Evolutionary conservation across 164 flowering plant genomes (phyloP).

Genomic region (Taxillus chinensis): DNA sequence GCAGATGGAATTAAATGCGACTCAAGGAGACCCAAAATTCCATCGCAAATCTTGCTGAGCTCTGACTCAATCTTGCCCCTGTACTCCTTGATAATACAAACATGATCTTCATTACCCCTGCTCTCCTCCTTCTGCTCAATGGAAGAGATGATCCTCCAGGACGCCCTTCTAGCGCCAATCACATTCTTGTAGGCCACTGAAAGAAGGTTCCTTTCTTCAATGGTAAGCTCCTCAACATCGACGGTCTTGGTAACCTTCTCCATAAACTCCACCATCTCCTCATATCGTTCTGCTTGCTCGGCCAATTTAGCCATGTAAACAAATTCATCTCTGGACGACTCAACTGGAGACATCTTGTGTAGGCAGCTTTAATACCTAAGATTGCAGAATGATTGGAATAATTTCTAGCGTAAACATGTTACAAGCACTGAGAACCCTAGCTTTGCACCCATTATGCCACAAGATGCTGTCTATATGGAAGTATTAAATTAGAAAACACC

Average conservation of each 20-base stretch:
- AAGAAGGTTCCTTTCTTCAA: slow-evolving; percentile 63
- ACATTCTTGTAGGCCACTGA: slow-evolving; percentile 77
- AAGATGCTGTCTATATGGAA: not conserved
- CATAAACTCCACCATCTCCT: slow-evolving; percentile 81
- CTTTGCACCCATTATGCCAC: not conserved
- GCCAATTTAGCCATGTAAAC: slow-evolving; percentile 73
- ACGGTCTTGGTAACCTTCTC: slow-evolving; percentile 60
- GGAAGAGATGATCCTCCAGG: slow-evolving; percentile 74
- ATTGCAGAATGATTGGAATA: slow-evolving; percentile 6
- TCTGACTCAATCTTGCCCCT: slow-evolving; percentile 61
- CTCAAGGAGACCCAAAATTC: slow-evolving; percentile 55
- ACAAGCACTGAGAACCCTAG: not conserved
- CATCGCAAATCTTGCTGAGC: slow-evolving; percentile 74
- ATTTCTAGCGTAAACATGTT: not conserved
- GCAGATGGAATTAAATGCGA: slow-evolving; percentile 63
- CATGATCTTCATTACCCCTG: slow-evolving; percentile 70
- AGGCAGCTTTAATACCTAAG: slow-evolving; percentile 2
- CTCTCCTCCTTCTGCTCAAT: slow-evolving; percentile 79
- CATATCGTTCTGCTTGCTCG: slow-evolving; percentile 71
- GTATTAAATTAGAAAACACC: too few species aligned
- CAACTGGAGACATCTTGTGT: slow-evolving; percentile 27
- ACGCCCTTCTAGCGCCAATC: slow-evolving; percentile 75
- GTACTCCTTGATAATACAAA: slow-evolving; percentile 50
- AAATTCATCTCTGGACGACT: slow-evolving; percentile 49
- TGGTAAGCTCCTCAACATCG: slow-evolving; percentile 52